Base-by-base conservation (phyloP, 192 early-diverging fungal species). In the Coemansia sp. region DNA sequence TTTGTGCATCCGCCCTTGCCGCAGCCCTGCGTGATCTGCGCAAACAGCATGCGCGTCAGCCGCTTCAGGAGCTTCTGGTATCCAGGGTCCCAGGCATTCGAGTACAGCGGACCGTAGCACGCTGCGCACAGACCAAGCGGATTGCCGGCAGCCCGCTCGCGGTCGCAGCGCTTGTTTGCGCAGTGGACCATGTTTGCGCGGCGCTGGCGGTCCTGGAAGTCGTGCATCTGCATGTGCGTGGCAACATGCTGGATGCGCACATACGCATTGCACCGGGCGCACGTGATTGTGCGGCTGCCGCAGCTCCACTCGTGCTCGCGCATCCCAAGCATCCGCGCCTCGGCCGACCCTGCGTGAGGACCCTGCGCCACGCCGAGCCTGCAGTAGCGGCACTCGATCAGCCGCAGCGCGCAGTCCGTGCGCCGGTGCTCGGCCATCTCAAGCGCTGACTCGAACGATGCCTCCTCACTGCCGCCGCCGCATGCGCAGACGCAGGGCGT, bases 101-200 rank as follows among this genome's bases (percentile, higher is more conserved):
- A 76, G 86, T 92, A 97, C 58, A 92, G 92, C 0, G 92, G 93
- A 3, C 88, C 89, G 84, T 92, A 95, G 66, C 95, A 97, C 26
- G 78, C 69, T 37, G 83, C 71, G 70, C 95, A 97, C 58, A 95
- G 72, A 0, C 85, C 84, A 4, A 93, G 67, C 0, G 74, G 69
- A 57, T 89, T 95, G 73, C 38, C 65, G 16, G 78, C 57, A 10
- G 70, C 76, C 11, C 74, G 75, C 18, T 85, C 74, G n/a, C 88
- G 85, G 13, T 72, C 56, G 71, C 95, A 97, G 68, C 89, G 87
- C 12, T 69, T 73, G 78, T 97, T 97, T 5, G 83, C 70, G 67
- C 95, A 97, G 1, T 87, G 87, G 5, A 87, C 56, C 68, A 85
- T 91, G 64, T 74, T 83, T 32, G 87, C 89, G 38, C 85, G 85